Conservation (phyloP, 1,139 yeast genomes). For the Eremothecium cymbalariae region DNA sequence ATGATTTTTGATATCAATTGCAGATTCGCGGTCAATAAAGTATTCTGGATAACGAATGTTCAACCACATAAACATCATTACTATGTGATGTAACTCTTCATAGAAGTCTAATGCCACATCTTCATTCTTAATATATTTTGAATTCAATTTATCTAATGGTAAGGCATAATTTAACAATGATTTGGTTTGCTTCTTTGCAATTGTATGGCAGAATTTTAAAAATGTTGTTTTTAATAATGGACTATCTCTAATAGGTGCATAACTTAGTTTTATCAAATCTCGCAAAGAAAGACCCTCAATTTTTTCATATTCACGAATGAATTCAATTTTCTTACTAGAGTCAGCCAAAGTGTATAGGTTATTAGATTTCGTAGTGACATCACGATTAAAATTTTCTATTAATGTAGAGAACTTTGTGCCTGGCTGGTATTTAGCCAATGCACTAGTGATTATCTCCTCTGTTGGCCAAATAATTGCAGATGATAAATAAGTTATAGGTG, state of each 20-base stretch:
- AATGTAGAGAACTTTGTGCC: conserved; percentile 40
- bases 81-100: conserved; percentile 63
- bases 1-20: conserved; percentile 55
- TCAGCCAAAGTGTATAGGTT: conserved; percentile 24
- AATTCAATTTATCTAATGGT: conserved; percentile 27
- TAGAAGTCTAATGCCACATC: conserved; percentile 41
- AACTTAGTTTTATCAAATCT: conserved; percentile 52
- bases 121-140: conserved; percentile 22
- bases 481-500: conserved; percentile 40
- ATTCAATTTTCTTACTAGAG: conserved; percentile 37
- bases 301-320: conserved; percentile 40
- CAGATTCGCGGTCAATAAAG: conserved; percentile 70
- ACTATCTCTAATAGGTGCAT: conserved; percentile 46
- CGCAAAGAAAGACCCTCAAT: conserved; percentile 33
- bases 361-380: conserved; percentile 31
- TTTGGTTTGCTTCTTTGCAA: conserved; percentile 27
- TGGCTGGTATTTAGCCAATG: conserved; percentile 41
- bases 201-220: conserved; percentile 27
- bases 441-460: conserved; percentile 41
- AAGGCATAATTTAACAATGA: conserved; percentile 30
- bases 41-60: conserved; percentile 78
- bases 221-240: conserved; percentile 29
- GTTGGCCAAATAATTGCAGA: conserved; percentile 69
- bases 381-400: conserved; percentile 41
- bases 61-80: conserved; percentile 75